Evolutionary conservation across 2,329 filamentous ascomycete species (phyloP).

Genomic region (Raffaelea deltoideospora): DNA sequence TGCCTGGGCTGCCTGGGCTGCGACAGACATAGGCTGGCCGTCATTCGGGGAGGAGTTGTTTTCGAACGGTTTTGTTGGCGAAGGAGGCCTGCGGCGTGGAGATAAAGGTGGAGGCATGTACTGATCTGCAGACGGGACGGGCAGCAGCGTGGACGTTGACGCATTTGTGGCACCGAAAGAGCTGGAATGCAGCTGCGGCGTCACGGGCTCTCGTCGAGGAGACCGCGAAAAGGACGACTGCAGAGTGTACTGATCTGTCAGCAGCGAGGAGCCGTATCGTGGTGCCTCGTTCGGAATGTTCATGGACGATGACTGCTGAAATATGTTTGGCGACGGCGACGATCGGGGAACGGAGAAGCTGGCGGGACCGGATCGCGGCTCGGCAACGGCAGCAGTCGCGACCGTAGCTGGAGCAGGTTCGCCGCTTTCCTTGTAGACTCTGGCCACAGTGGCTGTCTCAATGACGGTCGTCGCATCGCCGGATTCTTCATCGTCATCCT

Average conservation of each 20-base stretch:
- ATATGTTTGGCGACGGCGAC: too few species aligned
- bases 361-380: too few species aligned
- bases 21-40: background rate
- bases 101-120: slow-evolving; percentile 61
- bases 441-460: slow-evolving; percentile 36
- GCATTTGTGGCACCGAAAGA: too few species aligned
- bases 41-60: background rate
- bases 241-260: slow-evolving; percentile 21
- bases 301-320: too few species aligned
- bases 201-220: slow-evolving; percentile 22
- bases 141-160: slow-evolving; percentile 20
- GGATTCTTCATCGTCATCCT: slow-evolving; percentile 22
- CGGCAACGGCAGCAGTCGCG: too few species aligned
- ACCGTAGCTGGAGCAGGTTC: too few species aligned
- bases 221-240: slow-evolving; percentile 41
- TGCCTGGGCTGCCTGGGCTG: slow-evolving; percentile 18
- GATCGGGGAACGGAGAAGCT: too few species aligned
- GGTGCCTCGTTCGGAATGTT: too few species aligned
- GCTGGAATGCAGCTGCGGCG: too few species aligned
- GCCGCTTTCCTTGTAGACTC: slow-evolving; percentile 29
- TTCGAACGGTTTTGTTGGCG: slow-evolving; percentile 1
- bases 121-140: slow-evolving; percentile 30
- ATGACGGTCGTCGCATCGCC: slow-evolving; percentile 32
- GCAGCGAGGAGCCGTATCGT: slow-evolving; percentile 14
- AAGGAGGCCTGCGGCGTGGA: slow-evolving; percentile 33